A percentile compares a stretch with the other conserved stretches of the same genome.
Conservation (phyloP, 257 asterid species). For the Solanum medicagineum region DNA sequence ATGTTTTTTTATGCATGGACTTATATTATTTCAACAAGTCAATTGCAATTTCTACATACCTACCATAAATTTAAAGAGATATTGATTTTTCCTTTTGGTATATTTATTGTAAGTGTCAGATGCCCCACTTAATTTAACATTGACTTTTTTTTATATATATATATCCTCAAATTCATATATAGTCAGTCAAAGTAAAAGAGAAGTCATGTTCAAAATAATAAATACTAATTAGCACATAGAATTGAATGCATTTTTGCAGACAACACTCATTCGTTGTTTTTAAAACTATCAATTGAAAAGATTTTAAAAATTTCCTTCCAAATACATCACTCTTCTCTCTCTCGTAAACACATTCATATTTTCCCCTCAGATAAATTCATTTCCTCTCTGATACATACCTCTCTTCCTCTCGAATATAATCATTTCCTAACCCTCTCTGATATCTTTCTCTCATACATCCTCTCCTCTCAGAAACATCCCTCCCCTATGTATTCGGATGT, state of each 20-base stretch:
- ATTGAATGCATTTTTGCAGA: background rate
- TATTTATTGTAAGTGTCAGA: background rate
- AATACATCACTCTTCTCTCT: no score
- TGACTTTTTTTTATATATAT: background rate
- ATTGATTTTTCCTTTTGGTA: background rate
- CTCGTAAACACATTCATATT: no score
- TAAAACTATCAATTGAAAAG: background rate
- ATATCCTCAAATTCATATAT: background rate
- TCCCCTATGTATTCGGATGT: no score
- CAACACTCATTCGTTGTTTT: background rate
- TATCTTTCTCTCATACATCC: no score
- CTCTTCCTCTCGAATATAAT: no score
- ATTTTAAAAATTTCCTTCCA: no score
- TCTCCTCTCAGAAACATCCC: no score
- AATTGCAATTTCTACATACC: background rate
- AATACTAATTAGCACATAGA: background rate
- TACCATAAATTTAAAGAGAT: background rate
- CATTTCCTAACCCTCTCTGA: no score
- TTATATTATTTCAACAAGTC: background rate
- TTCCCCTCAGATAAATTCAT: no score
- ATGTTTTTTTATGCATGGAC: background rate
- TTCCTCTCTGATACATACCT: no score
- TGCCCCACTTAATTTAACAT: background rate
- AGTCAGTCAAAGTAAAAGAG: background rate
- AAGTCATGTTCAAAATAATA: background rate